Evolutionary conservation across 2,329 filamentous ascomycete species (phyloP), one percentile per base, ranked within the genome.

Genomic region (Colletotrichum sp.): DNA sequence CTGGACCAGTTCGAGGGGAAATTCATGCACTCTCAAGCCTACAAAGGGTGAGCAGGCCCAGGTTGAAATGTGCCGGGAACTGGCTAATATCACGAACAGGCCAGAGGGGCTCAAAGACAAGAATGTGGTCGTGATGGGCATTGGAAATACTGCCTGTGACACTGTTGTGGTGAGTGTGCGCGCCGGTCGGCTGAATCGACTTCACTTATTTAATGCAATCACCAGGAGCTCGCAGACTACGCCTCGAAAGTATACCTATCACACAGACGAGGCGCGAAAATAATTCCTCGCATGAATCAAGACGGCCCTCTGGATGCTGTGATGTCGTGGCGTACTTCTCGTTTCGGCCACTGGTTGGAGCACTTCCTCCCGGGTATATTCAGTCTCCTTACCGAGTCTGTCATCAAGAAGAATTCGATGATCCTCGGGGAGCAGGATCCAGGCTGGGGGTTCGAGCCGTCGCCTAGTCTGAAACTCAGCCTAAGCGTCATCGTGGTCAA

Each of bases 141-240:
- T 81, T 57, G 81, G 81, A 4, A 82, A 81, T 57, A 80, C 81
- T 2, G 79, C 80, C 5, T 76, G 71, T 30, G 81, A 82, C 39
- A 78, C 77, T 15, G 79, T 78, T 2, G 77, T 79, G 5, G 80
- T 80, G 72, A 69, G 55, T 30, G 12, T 24, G 15, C 34, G n/a
- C 21, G 2, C 8, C 30, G 4, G 21, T 39, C 7, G 8, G 16
- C 15, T 24, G 13, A 28, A 3, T 16, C 16, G 3, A 26, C n/a
- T 3, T 39, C 13, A 26, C 21, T 39, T 18, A 3, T 32, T 16
- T n/a, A 21, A 64, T 26, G 13, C 32, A 0, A 64, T 32, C 6
- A 26, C 16, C 21, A 44, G 79, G 79, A 82, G 39, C 71, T 81
- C 1, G 62, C 74, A 12, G 62, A 71, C 4, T 44, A 77, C 52